Evolutionary conservation across 2,329 filamentous ascomycete genomes (phyloP).

Genomic region (Ophiostoma ips): DNA sequence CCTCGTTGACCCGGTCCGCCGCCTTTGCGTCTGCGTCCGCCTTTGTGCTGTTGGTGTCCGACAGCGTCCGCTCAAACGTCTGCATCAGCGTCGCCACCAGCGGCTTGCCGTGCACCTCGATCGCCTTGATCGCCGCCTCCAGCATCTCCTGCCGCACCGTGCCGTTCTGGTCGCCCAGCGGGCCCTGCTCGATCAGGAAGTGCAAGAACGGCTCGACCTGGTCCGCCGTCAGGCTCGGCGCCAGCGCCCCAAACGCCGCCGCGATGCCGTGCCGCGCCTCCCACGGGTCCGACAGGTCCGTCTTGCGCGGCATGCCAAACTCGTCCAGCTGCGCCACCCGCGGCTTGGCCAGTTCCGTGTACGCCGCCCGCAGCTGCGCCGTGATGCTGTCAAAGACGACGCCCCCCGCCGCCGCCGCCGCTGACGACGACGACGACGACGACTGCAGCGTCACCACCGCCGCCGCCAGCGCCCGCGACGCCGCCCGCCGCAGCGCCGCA

Average conservation of each 20-base stretch:
- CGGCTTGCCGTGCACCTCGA: conserved; percentile 65
- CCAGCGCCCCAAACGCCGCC: conserved; percentile 71
- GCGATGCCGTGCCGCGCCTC: conserved; percentile 82
- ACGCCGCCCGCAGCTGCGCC: conserved; percentile 52
- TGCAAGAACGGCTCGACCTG: conserved; percentile 65
- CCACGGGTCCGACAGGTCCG: conserved; percentile 80
- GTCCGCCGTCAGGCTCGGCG: conserved; percentile 50
- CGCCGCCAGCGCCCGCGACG: conserved; percentile 68
- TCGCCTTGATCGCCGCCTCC: conserved; percentile 70
- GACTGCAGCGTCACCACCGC: conserved; percentile 47
- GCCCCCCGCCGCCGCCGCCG: conserved; percentile 57
- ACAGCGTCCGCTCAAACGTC: conserved; percentile 78
- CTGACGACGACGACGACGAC: conserved; percentile 58
- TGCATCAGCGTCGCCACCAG: conserved; percentile 85
- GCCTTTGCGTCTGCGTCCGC: conserved; percentile 43
- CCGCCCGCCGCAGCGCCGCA: conserved; percentile 66
- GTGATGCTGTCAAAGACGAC: conserved; percentile 40
- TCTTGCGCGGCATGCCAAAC: conserved; percentile 87
- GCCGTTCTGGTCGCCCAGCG: conserved; percentile 68
- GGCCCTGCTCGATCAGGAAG: conserved; percentile 75
- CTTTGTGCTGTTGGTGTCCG: conserved; percentile 57
- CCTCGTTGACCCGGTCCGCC: conserved; percentile 86
- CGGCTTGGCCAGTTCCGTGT: conserved; percentile 68
- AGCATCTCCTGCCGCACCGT: conserved; percentile 81
- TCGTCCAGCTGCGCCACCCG: conserved; percentile 74